Conservation (phyloP, 2,329 filamentous ascomycete genomes). For the Dactylellina leptospora region DNA sequence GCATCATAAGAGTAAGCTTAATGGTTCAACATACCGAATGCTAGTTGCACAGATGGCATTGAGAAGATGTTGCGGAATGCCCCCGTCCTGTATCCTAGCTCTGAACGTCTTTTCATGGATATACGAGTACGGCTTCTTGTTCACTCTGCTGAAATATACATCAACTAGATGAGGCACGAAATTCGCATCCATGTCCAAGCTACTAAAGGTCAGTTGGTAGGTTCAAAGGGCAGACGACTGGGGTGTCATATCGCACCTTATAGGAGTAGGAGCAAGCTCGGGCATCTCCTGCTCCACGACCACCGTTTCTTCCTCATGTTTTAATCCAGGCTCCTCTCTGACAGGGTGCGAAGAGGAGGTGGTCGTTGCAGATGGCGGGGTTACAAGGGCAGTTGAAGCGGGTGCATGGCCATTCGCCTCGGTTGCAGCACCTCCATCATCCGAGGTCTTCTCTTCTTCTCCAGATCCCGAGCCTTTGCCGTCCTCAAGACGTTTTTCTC, state of each 20-base stretch:
- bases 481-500: constrained; percentile 51
- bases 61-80: constrained; percentile 68
- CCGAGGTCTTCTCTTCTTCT: constrained; percentile 58
- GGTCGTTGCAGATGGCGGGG: constrained; percentile 41
- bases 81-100: constrained; percentile 74
- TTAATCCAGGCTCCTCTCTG: constrained; percentile 28
- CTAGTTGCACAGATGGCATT: constrained; percentile 71
- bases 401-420: constrained; percentile 58
- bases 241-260: constrained; percentile 19
- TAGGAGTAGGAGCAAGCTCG: constrained; percentile 59
- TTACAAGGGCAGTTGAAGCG: constrained; percentile 53
- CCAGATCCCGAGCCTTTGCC: constrained; percentile 33
- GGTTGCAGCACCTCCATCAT: constrained; percentile 56
- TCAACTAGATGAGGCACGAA: constrained; percentile 65
- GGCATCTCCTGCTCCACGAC: constrained; percentile 59
- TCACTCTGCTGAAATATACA: constrained; percentile 79
- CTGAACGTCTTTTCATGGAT: constrained; percentile 79
- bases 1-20: constrained; percentile 63
- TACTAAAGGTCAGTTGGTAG: constrained; percentile 6
- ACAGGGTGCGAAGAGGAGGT: constrained; percentile 22
- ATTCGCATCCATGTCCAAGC: constrained; percentile 51
- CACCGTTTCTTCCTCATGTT: constrained; percentile 29
- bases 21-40: constrained; percentile 64
- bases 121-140: constrained; percentile 83
- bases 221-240: neutral